A percentile compares a stretch with the other conserved stretches of the same genome.
Conservation (phyloP, 768 basidiomycete genomes). For the Mycena leptocephala region DNA sequence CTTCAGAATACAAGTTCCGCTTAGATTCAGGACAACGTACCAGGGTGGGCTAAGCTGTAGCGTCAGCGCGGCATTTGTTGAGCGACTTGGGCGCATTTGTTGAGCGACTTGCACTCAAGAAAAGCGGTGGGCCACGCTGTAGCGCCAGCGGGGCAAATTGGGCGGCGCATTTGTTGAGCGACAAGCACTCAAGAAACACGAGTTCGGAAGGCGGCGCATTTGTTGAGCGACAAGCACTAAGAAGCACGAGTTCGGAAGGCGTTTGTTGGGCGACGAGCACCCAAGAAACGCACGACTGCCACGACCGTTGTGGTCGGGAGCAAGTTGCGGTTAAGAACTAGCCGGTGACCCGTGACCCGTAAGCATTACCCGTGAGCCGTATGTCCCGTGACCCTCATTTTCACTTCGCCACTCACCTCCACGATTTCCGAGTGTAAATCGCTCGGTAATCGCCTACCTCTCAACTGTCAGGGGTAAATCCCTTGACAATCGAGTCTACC, state of each 20-base stretch:
- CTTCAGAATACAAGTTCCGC: not conserved
- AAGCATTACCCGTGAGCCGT: too few species aligned
- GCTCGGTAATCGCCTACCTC: not conserved
- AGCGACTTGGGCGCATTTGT: not conserved
- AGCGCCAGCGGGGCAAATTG: too few species aligned
- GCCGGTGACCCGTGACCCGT: not conserved
- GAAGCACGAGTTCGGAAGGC: too few species aligned
- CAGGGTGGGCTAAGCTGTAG: not conserved
- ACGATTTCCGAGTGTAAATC: not conserved
- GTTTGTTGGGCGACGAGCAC: slow-evolving; percentile 6
- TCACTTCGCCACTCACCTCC: too few species aligned
- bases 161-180: too few species aligned
- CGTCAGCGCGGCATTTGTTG: not conserved
- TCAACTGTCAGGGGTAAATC: not conserved
- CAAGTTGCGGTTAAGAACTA: not conserved
- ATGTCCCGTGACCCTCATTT: not conserved
- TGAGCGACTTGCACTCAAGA: not conserved
- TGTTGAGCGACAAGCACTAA: too few species aligned
- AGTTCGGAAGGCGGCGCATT: too few species aligned
- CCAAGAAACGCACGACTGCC: slow-evolving; percentile 19
- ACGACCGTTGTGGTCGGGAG: not conserved
- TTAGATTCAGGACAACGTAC: not conserved
- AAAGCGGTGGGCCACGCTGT: not conserved
- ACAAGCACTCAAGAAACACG: too few species aligned
- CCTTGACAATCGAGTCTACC: not conserved